Evolutionary conservation across 306 rosid species (phyloP), one percentile per base, ranked within the genome.

Genomic region (Gillenia trifoliata): DNA sequence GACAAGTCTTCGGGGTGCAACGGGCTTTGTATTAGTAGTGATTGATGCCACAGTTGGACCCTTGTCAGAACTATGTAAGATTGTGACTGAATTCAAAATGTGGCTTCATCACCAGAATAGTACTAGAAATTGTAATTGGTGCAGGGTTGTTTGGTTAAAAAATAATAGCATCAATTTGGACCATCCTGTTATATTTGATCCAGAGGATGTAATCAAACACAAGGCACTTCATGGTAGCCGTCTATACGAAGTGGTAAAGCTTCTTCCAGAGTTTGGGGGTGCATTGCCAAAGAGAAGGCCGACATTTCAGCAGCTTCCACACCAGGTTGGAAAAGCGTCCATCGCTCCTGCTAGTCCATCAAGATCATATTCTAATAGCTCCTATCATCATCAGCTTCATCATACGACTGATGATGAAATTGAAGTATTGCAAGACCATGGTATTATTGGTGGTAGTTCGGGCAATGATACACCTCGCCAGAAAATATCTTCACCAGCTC

Each of bases 191-290:
- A n/a, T 59, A 28, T 71, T 74, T 11, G 80, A 83, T 74, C 79
- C 68, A 10, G 74, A 87, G 3, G 97, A 90, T 68, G 36, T 73
- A 38, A 77, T 89, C 43, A 68, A 80, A 54, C 77, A 86, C 5
- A 81, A 83, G 73, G 87, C 93, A 23, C 85, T 93, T 83, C 97
- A 91, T 75, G 96, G 92, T 52, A 69, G 74, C 54, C 82, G 88
- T 36, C 70, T 91, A 63, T 77, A 79, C 31, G 74, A 88, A 40
- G 85, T 83, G 22, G 76, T 84, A 25, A 75, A 67, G 75, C 84
- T 86, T 79, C 90, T 93, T 83, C 96, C 96, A 6, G 93, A 91
- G 79, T 88, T 68, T 71, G 89, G 87, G 15, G 89, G 92, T 29
- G 67, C 47, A 60, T 64, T 70, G 16, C 81, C 80, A 23, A 81